Evolutionary conservation across 2,329 filamentous ascomycete species (phyloP), one percentile per base, ranked within the genome.

Genomic region (Exophiala oligosperma): DNA sequence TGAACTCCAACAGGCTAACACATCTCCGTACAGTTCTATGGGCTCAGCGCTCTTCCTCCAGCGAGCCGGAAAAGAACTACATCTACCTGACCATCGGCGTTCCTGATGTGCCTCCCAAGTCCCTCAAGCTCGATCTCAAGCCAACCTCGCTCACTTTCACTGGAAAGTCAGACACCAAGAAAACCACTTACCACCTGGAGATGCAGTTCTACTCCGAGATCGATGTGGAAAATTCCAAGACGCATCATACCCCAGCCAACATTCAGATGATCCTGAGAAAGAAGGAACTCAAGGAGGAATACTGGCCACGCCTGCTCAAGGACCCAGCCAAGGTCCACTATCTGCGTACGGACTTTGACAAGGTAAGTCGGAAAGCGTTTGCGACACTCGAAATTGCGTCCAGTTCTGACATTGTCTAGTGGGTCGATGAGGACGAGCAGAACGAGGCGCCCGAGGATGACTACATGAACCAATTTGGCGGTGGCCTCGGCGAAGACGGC

Each of bases 341-440:
- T 85, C 79, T 99, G 71, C 96, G 96, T 88, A 97, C 94, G 65
- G 89, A 99, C 80, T 99, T 99, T 70, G 92, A 97, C 81, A 97
- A 96, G 89, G 86, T 88, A 74, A 60, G 81, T 68, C 7, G 12
- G 6, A 29, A 14, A 9, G 28, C 46, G 32, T 4, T 48, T 28
- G 43, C 43, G 46, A 29, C 40, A 17, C n/a, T 17, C 40, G 2
- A 35, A 9, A 35, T 35, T 35, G 32, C 32, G 32, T n/a, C 24
- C 4, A n/a, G 14, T 8, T 12, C 46, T 48, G n/a, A 48, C 46
- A 2, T 37, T 8, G 49, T 38, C 29, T 60, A 87, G 85, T 97
- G 92, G 92, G 90, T 96, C 70, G 92, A 97, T 68, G 91, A 97
- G 85, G 92, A 99, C 73, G 94, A 99, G 84, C 94, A 99, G 81